Base-by-base conservation (phyloP, 106 monocot genomes). In the Iris macrosiphon region DNA sequence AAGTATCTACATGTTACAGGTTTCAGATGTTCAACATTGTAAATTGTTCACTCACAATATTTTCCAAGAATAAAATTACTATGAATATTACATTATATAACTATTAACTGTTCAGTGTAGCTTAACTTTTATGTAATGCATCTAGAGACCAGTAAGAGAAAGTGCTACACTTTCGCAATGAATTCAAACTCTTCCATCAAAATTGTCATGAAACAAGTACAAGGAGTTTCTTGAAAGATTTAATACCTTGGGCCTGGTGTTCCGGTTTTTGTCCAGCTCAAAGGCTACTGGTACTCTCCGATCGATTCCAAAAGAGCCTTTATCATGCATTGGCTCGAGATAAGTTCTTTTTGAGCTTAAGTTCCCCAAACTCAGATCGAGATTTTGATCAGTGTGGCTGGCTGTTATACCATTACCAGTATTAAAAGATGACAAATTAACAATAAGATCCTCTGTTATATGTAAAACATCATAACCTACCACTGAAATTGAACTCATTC, bases 341-440 rank as follows among this genome's bases (percentile, higher is more conserved):
- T 16, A 53, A 18, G 31, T 67, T 41, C 61, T 49, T 33, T 75
- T 75, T 12, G 75, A 62, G 17, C 62, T 58, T 8, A 79, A 67
- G 52, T 60, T 76, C 34, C 88, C 81, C 59, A 83, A 56, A 40
- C 88, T 83, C 31, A 88, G 73, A 24, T 88, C 79, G 5, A 88
- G 88, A 68, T 79, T 60, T 40, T 76, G 73, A 13, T 79, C 79
- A 3, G 14, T 31, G 7, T 66, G 33, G 11, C 52, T 37, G 22
- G 60, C 71, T 72, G 52, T 37, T 30, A 31, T 4, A 14, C 28
- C 31, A 31, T 30, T 11, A 29, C n/a, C 4, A 8, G 15, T 13
- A 32, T 31, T 11, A 56, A 35, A 10, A 19, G n/a, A 22, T 15
- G 16, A 51, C 24, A 29, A 21, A 25, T 7, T 7, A 5, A 20